Percentiles rank a stretch among this genome's conserved stretches.
Evolutionary conservation across 176 grass and related monocot species (phyloP).

Genomic region (Musa troglodytarum): DNA sequence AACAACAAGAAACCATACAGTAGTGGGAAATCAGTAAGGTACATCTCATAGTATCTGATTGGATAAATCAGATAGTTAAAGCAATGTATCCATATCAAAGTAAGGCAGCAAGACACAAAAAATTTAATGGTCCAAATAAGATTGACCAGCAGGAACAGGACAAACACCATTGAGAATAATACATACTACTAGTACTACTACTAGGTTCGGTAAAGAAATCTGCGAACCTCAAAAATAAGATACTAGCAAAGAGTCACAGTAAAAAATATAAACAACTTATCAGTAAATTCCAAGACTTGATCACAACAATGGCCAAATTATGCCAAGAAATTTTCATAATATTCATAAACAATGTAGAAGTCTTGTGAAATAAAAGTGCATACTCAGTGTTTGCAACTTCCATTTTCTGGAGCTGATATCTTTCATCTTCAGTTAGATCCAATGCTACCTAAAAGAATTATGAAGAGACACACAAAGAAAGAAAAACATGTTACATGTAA

Average conservation of each 20-base stretch:
- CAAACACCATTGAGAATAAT: too few species aligned
- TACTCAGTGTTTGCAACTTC: slow-evolving; percentile 51
- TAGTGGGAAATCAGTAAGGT: too few species aligned
- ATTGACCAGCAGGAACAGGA: too few species aligned
- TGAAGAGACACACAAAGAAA: not conserved
- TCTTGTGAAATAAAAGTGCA: not conserved
- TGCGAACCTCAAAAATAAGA: not conserved
- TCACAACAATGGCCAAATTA: not conserved
- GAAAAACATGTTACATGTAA: not conserved
- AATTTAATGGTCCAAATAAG: too few species aligned
- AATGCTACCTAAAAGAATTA: slow-evolving; percentile 45
- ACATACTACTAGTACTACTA: too few species aligned
- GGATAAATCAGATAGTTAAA: too few species aligned
- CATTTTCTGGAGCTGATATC: slow-evolving; percentile 68
- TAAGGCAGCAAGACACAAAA: too few species aligned
- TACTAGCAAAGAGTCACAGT: not conserved
- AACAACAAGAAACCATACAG: too few species aligned
- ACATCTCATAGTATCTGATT: too few species aligned
- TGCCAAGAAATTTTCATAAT: not conserved
- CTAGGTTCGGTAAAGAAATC: not conserved
- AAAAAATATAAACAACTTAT: not conserved
- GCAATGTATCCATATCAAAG: too few species aligned
- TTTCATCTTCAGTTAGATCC: slow-evolving; percentile 73
- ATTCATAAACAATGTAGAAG: not conserved
- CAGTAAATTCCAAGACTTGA: not conserved